Percentiles rank a stretch among this genome's conserved stretches.
Evolutionary conservation across 2,329 filamentous ascomycete species (phyloP).

Genomic region (Cladophialophora chaetospira): DNA sequence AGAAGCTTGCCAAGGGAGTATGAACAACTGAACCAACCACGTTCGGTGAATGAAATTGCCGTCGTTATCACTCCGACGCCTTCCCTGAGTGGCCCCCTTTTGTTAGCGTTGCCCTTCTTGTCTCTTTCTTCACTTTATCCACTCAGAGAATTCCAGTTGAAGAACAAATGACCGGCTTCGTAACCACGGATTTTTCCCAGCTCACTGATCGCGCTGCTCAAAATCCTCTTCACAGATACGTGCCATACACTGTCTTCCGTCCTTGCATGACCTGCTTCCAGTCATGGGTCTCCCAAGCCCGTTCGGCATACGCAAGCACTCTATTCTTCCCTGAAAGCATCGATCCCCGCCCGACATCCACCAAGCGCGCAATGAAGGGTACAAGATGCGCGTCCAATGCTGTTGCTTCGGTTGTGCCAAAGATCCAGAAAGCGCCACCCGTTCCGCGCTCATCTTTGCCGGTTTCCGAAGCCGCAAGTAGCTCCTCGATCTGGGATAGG

Average conservation of each 20-base stretch:
- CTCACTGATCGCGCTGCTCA: no score
- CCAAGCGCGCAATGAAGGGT: background rate
- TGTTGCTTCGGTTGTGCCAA: background rate
- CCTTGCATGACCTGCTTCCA: background rate
- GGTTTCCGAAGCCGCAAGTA: background rate
- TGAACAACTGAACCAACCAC: no score
- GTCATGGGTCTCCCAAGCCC: background rate
- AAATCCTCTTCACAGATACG: background rate
- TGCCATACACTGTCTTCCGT: background rate
- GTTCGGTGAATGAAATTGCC: no score
- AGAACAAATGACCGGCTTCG: no score
- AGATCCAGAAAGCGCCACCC: slow-evolving; percentile 2
- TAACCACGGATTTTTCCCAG: no score
- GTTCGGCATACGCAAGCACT: background rate
- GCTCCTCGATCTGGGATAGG: background rate
- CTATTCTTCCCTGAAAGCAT: background rate
- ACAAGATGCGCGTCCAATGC: slow-evolving; percentile 1
- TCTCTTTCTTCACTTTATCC: no score
- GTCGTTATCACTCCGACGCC: no score
- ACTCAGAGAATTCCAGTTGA: no score
- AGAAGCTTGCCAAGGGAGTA: no score
- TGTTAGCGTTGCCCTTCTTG: no score
- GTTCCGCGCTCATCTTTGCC: background rate
- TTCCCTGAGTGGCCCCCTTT: no score
- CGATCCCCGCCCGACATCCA: background rate